Evolutionary conservation across 2,329 filamentous ascomycete genomes (phyloP).

Genomic region (Aurifilum marmelostoma): DNA sequence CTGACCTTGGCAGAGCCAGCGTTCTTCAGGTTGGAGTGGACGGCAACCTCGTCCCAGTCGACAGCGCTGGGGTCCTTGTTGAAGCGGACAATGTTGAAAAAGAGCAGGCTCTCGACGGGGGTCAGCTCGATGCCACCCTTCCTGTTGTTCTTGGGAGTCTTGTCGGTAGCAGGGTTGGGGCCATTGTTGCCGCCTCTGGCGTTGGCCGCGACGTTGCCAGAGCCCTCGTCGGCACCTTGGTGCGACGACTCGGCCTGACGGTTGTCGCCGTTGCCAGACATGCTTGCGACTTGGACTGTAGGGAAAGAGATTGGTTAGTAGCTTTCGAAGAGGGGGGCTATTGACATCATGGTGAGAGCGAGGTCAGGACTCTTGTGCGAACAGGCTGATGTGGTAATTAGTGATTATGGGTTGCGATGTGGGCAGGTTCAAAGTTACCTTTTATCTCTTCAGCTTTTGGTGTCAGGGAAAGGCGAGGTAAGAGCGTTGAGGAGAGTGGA

Average conservation of each 20-base stretch:
- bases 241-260: not conserved
- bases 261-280: constrained; percentile 1
- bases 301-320: not conserved
- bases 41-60: constrained; percentile 18
- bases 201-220: not conserved
- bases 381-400: not conserved
- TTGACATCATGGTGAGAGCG: not conserved
- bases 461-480: not conserved
- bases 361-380: not conserved
- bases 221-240: not conserved
- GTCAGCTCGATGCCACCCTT: constrained; percentile 13
- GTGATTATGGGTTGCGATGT: not conserved
- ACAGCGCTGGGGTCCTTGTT: constrained; percentile 1
- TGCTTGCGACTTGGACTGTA: not conserved
- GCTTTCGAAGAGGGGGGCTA: not conserved
- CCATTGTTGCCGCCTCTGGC: not conserved
- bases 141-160: not conserved
- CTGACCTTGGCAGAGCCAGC: constrained; percentile 20
- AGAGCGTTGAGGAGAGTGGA: not conserved
- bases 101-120: constrained; percentile 19
- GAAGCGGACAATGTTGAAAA: constrained; percentile 28
- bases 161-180: not conserved
- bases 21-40: constrained; percentile 24
- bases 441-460: not conserved
- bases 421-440: not conserved